A percentile compares a stretch with the other conserved stretches of the same genome.
Conservation (phyloP, 2,329 filamentous ascomycete genomes). For the Colletotrichum sp. region DNA sequence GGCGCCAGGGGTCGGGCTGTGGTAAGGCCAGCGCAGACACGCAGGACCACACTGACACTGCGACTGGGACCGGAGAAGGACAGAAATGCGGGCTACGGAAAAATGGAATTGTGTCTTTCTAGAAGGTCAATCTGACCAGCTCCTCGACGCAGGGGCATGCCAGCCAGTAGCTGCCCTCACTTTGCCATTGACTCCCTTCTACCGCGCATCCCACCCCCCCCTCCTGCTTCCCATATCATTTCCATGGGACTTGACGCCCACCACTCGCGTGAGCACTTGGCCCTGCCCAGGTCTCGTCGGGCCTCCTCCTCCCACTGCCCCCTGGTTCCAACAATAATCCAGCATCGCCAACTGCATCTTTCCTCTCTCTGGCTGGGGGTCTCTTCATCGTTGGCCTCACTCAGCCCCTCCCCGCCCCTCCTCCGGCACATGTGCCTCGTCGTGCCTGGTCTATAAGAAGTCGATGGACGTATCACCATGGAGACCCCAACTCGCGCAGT, state of each 20-base stretch:
- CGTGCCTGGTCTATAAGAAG: conserved; percentile 10
- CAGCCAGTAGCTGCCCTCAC: neutral
- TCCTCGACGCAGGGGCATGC: neutral
- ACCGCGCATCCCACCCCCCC: neutral
- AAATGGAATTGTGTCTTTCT: conserved; percentile 12
- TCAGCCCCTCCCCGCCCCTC: neutral
- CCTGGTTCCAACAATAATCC: neutral
- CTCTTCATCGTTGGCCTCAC: conserved; percentile 14
- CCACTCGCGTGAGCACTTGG: neutral
- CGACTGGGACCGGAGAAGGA: neutral
- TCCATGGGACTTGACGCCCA: neutral
- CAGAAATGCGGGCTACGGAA: neutral
- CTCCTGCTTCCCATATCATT: neutral
- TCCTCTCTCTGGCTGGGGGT: neutral
- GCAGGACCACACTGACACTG: neutral
- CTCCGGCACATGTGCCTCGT: neutral
- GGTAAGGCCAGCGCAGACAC: neutral
- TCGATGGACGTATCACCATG: conserved; percentile 1
- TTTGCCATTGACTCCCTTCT: neutral
- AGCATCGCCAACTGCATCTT: conserved; percentile 3
- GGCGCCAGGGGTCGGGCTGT: neutral
- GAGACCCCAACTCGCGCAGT: neutral
- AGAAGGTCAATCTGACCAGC: conserved; percentile 8
- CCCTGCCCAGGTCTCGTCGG: neutral
- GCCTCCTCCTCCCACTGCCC: neutral